phyloP scores from a whole-genome alignment of 108 stramenopile genomes.

The Cyclotella atomus region DNA sequence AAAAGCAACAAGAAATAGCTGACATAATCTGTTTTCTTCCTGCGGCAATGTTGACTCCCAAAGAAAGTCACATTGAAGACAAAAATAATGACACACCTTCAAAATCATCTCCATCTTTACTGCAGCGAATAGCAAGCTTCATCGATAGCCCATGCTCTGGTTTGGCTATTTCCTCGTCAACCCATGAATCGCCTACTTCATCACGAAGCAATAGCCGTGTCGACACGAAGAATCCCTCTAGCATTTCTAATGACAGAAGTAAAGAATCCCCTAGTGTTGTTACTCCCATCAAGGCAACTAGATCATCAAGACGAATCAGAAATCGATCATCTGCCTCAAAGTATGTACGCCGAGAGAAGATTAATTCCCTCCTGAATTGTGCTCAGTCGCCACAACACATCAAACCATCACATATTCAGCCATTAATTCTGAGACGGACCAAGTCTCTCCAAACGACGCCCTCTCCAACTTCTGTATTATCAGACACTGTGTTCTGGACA shows the following conservation, averaged over 20 bases:
- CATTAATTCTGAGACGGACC: not conserved
- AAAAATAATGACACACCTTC: too few relatives aligned
- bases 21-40: too few relatives aligned
- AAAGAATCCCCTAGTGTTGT: not conserved
- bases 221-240: not conserved
- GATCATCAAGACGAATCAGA: not conserved
- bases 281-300: not conserved
- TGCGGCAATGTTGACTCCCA: too few relatives aligned
- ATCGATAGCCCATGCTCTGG: conserved; percentile 3
- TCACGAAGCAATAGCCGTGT: not conserved
- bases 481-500: not conserved
- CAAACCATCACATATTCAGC: not conserved
- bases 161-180: not conserved
- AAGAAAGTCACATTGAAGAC: too few relatives aligned
- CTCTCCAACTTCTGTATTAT: not conserved
- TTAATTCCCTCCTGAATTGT: not conserved
- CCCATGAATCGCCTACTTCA: not conserved
- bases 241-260: not conserved
- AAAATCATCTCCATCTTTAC: conserved; percentile 3
- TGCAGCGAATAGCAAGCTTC: conserved; percentile 5
- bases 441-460: not conserved
- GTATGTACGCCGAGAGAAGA: not conserved
- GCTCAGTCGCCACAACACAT: not conserved
- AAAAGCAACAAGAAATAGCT: too few relatives aligned
- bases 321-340: not conserved